These are phyloP conservation scores for Leishmania tropica DNA, from an alignment of 208 protist species.

Conservation along the genomic window DNA sequence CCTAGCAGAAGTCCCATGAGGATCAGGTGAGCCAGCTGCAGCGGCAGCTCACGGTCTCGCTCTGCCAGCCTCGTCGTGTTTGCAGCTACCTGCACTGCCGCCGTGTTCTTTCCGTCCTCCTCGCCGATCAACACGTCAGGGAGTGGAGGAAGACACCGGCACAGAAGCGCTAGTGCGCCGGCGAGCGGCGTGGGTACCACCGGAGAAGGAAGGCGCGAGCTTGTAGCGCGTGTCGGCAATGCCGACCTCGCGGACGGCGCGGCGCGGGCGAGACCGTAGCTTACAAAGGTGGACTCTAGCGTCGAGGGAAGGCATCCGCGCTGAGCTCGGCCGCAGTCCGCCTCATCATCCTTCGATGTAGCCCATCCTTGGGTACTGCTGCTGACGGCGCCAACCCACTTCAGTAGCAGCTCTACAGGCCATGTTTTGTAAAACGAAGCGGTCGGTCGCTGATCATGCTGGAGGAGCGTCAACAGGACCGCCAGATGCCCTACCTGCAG, in stretches of 20 bases:
- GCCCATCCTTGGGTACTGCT: neutral
- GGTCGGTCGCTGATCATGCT: too few species aligned
- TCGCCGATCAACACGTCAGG: neutral
- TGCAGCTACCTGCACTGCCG: neutral
- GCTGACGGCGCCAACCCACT: conserved; percentile 15
- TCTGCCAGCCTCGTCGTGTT: neutral
- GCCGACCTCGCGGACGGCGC: neutral
- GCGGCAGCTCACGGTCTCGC: conserved; percentile 37
- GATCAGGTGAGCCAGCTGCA: conserved; percentile 82
- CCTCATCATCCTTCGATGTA: neutral
- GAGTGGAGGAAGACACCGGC: conserved; percentile 14
- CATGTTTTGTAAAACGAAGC: conserved; percentile 11
- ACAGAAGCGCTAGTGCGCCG: conserved; percentile 16
- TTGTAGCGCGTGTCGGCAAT: neutral
- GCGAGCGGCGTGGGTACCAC: conserved; percentile 15
- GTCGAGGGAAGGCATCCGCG: conserved; percentile 11
- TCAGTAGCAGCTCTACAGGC: conserved; percentile 15
- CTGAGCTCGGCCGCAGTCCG: neutral
- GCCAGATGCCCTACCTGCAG: neutral
- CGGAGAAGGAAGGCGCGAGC: neutral
- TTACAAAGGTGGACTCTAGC: conserved; percentile 5
- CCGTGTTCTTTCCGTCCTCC: neutral
- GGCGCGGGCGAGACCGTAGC: conserved; percentile 15
- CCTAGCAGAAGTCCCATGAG: conserved; percentile 54
- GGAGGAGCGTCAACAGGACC: neutral